Evolutionary conservation across 805 yeast species (phyloP).

Genomic region (Lachancea sp.): DNA sequence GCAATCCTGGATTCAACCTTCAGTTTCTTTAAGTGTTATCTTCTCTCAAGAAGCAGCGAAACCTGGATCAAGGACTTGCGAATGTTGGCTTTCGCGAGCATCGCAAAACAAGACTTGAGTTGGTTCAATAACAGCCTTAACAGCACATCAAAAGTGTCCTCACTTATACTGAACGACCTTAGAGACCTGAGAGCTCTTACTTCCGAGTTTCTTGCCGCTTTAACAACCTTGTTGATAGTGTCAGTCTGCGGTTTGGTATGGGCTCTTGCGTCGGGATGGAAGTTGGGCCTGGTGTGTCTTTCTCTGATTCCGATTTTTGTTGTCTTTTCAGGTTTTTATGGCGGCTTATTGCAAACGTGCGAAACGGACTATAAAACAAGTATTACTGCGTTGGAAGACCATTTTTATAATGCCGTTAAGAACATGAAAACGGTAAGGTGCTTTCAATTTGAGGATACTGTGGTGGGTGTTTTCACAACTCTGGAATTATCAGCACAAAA

Average conservation of each 20-base stretch:
- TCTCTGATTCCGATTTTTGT: slow-evolving; percentile 64
- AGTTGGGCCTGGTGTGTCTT: slow-evolving; percentile 72
- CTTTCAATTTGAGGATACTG: slow-evolving; percentile 46
- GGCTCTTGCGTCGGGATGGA: slow-evolving; percentile 82
- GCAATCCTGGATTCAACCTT: slow-evolving; percentile 57
- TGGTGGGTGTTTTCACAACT: slow-evolving; percentile 35
- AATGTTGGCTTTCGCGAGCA: slow-evolving; percentile 38
- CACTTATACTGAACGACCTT: slow-evolving; percentile 72
- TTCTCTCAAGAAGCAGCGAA: slow-evolving; percentile 58
- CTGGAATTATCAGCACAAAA: slow-evolving; percentile 31
- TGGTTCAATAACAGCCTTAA: slow-evolving; percentile 43
- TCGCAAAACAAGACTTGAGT: slow-evolving; percentile 45
- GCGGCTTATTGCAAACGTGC: slow-evolving; percentile 42
- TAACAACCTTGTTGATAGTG: slow-evolving; percentile 48
- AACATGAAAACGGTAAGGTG: slow-evolving; percentile 61
- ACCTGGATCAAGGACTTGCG: slow-evolving; percentile 56
- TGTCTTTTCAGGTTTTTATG: slow-evolving; percentile 45
- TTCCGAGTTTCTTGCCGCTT: slow-evolving; percentile 52
- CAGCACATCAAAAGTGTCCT: slow-evolving; percentile 48
- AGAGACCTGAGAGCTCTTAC: slow-evolving; percentile 68
- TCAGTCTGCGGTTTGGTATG: slow-evolving; percentile 60
- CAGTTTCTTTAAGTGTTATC: slow-evolving; percentile 43
- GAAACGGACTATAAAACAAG: slow-evolving; percentile 57
- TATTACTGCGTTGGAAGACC: slow-evolving; percentile 49
- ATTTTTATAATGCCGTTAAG: slow-evolving; percentile 44